Evolutionary conservation across 345 rosid genomes (phyloP), one percentile per base, ranked within the genome.

Genomic region (Brassica cretica): DNA sequence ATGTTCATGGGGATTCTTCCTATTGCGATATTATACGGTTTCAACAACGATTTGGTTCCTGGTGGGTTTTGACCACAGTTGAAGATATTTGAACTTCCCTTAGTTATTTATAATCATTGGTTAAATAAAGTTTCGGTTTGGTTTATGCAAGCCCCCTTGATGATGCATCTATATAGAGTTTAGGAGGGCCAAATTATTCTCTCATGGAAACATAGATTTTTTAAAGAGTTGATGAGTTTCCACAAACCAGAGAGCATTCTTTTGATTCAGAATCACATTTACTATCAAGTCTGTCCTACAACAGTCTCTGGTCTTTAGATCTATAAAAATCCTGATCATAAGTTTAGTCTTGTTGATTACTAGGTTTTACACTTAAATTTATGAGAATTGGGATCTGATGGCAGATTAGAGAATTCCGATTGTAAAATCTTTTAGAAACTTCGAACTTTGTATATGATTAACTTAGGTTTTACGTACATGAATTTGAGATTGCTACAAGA

Each of bases 1-100:
- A 73, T 90, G 87, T 83, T 91, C 24, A 89, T 95, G 96, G 90
- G 98, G 99, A 83, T 82, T 51, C 87, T 85, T 69, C 99, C 99
- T 8, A 55, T 93, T 71, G 87, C 82, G 3, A 85, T 93, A 56
- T 82, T 93, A n/a, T 90, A 86, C 84, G 91, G 89, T 41, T 92
- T 89, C 75, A 88, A 88, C 79, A 82, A 92, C 64, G 84, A 86
- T 76, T 33, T 93, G 76, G 66, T 93, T 71, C 99, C 96, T 18
- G 97, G 99, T 94, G 77, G 63, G 24, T 21, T 21, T 21, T 21
- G 24, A 21, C 24, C 24, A 21, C 24, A 21, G 24, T 21, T 21
- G 24, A 21, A 21, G 24, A 21, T 21, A 21, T 21, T 21, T 21
- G 24, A 21, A 21, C 24, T 21, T 21, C 24, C 24, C 24, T 21